Percentiles rank a stretch among this genome's conserved stretches.
Evolutionary conservation across 257 asterid genomes (phyloP).

Genomic region (Jasminum sambac): DNA sequence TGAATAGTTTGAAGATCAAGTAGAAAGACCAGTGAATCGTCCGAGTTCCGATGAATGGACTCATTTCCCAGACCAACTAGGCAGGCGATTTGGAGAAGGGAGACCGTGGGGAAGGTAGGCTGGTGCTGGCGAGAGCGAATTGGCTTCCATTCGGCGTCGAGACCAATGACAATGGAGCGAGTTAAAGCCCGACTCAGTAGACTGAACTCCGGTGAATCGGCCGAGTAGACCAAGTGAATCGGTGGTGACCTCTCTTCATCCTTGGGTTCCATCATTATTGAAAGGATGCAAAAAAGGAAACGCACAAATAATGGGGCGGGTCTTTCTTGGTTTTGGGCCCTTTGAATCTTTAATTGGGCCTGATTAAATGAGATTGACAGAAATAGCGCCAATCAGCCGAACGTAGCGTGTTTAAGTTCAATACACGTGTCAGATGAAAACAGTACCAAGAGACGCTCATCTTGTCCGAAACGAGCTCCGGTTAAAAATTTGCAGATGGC

Average conservation of each 20-base stretch:
- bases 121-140: slow-evolving; percentile 41
- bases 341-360: neutral
- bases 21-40: slow-evolving; percentile 57
- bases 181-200: slow-evolving; percentile 52
- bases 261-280: slow-evolving; percentile 39
- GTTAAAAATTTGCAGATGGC: neutral
- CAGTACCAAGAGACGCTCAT: neutral
- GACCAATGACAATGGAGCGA: slow-evolving; percentile 66
- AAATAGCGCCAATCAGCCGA: neutral
- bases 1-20: slow-evolving; percentile 64
- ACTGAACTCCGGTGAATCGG: slow-evolving; percentile 70
- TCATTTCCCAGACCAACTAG: slow-evolving; percentile 28
- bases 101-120: slow-evolving; percentile 70
- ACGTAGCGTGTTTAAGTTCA: too few relatives aligned
- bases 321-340: neutral
- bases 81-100: slow-evolving; percentile 95
- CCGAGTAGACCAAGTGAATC: slow-evolving; percentile 52
- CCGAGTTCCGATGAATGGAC: slow-evolving; percentile 17
- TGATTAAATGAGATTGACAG: neutral
- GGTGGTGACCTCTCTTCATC: slow-evolving; percentile 25
- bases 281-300: neutral
- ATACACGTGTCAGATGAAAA: neutral
- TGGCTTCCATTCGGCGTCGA: slow-evolving; percentile 98
- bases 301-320: neutral
- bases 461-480: neutral